These are phyloP conservation scores for Kwoniella dendrophila DNA, from an alignment of 768 basidiomycete genomes.

Conservation along the genomic window DNA sequence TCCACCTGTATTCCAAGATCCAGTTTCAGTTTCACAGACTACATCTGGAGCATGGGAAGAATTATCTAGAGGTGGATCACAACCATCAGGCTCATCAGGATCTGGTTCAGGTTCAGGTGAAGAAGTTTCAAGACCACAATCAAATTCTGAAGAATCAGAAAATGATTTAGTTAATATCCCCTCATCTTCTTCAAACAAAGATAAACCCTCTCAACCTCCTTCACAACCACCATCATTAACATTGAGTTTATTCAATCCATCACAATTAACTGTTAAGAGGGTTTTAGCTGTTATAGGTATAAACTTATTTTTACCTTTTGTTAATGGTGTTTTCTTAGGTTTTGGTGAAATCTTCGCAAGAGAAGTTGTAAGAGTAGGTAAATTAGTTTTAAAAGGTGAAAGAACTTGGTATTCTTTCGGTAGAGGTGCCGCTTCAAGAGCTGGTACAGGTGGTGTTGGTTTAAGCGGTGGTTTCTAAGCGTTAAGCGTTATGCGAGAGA, in stretches of 20 bases:
- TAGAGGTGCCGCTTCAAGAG: slow-evolving; percentile 15
- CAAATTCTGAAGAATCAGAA: slow-evolving; percentile 15
- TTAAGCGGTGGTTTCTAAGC: slow-evolving; percentile 50
- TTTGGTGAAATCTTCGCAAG: slow-evolving; percentile 56
- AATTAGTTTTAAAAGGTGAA: slow-evolving; percentile 44
- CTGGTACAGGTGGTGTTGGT: slow-evolving; percentile 42
- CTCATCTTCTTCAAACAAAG: neutral
- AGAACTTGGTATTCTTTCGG: slow-evolving; percentile 31
- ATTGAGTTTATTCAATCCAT: slow-evolving; percentile 52
- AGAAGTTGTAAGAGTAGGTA: slow-evolving; percentile 43
- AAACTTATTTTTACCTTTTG: slow-evolving; percentile 54
- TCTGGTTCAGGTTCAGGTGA: too few species aligned
- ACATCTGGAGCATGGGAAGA: slow-evolving; percentile 50
- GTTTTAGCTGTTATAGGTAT: slow-evolving; percentile 54
- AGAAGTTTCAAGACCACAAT: slow-evolving; percentile 33
- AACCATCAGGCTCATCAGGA: slow-evolving; percentile 21
- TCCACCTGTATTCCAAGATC: slow-evolving; percentile 32
- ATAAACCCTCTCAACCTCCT: slow-evolving; percentile 25
- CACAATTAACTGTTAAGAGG: slow-evolving; percentile 40
- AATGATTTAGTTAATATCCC: slow-evolving; percentile 24
- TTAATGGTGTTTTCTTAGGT: slow-evolving; percentile 56
- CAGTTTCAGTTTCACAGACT: slow-evolving; percentile 5
- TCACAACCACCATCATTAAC: slow-evolving; percentile 52
- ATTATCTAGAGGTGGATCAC: slow-evolving; percentile 22
- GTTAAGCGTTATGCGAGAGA: too few species aligned